These are phyloP conservation scores for Oropetium thomaeum DNA, from an alignment of 176 grass and related monocot genomes.

Conservation along the genomic window DNA sequence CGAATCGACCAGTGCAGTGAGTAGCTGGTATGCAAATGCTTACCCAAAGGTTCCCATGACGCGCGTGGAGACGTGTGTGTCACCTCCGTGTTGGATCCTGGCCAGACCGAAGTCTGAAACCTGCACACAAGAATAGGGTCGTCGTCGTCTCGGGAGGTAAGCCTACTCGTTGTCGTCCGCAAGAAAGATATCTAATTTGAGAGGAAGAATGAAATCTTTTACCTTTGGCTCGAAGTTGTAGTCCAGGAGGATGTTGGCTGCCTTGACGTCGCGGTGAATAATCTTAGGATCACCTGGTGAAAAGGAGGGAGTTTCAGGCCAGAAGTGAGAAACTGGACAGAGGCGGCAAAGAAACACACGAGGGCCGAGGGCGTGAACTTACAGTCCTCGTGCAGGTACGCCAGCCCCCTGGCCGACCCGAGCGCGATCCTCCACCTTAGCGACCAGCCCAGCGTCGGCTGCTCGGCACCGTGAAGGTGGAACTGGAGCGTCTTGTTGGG, in stretches of 20 bases:
- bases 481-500: slow-evolving; percentile 83
- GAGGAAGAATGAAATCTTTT: not conserved
- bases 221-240: slow-evolving; percentile 80
- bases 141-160: not conserved
- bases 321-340: not conserved
- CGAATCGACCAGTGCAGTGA: not conserved
- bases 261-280: slow-evolving; percentile 94
- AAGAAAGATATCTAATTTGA: not conserved
- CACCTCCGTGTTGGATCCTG: slow-evolving; percentile 44
- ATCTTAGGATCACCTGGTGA: slow-evolving; percentile 91
- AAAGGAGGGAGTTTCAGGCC: not conserved
- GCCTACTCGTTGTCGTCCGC: not conserved
- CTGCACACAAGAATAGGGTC: slow-evolving; percentile 26
- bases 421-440: slow-evolving; percentile 71
- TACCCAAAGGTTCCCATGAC: slow-evolving; percentile 87
- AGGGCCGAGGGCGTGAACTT: slow-evolving; percentile 6
- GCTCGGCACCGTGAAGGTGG: slow-evolving; percentile 72
- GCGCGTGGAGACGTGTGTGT: slow-evolving; percentile 61
- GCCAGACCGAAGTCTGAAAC: slow-evolving; percentile 91
- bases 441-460: slow-evolving; percentile 54
- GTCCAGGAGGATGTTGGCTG: slow-evolving; percentile 83
- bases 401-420: slow-evolving; percentile 72
- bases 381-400: slow-evolving; percentile 95
- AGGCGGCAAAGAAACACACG: not conserved
- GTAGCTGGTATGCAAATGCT: not conserved